phyloP scores from a whole-genome alignment of 106 monocot genomes.

The Posidonia australis region DNA sequence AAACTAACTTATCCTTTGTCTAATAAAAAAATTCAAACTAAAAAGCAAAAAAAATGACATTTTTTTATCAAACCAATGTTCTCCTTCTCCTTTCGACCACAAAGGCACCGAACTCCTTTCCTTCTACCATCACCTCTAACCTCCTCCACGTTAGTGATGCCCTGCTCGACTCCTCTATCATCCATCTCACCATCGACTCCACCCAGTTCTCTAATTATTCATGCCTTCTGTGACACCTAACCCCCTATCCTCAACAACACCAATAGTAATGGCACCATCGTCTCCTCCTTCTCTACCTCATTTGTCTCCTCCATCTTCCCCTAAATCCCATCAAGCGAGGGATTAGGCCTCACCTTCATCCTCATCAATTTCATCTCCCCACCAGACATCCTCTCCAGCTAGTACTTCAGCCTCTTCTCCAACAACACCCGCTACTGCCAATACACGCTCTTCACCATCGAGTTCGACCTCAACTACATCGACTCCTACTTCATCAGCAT shows the following conservation, averaged over 20 bases:
- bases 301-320: too few relatives aligned
- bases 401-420: too few relatives aligned
- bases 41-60: too few relatives aligned
- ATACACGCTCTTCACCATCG: slow-evolving; percentile 28
- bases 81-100: slow-evolving; percentile 1
- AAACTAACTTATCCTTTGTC: too few relatives aligned
- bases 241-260: slow-evolving; percentile 6
- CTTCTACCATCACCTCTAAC: background rate
- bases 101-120: slow-evolving; percentile 13
- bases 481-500: slow-evolving; percentile 1
- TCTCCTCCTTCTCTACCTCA: too few relatives aligned
- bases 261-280: background rate
- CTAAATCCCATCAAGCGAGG: too few relatives aligned
- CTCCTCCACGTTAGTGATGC: slow-evolving; percentile 23
- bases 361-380: slow-evolving; percentile 26
- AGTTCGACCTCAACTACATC: slow-evolving; percentile 41
- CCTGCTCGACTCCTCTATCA: slow-evolving; percentile 3
- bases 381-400: slow-evolving; percentile 17
- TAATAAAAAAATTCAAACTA: too few relatives aligned
- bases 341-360: slow-evolving; percentile 37
- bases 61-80: too few relatives aligned
- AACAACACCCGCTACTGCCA: slow-evolving; percentile 9
- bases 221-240: slow-evolving; percentile 16
- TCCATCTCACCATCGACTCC: slow-evolving; percentile 36
- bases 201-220: slow-evolving; percentile 22